A percentile compares a stretch with the other conserved stretches of the same genome.
These are phyloP conservation scores for Exobasidium cylindrosporum DNA, from an alignment of 1,284 basidiomycete species.

Conservation along the genomic window DNA sequence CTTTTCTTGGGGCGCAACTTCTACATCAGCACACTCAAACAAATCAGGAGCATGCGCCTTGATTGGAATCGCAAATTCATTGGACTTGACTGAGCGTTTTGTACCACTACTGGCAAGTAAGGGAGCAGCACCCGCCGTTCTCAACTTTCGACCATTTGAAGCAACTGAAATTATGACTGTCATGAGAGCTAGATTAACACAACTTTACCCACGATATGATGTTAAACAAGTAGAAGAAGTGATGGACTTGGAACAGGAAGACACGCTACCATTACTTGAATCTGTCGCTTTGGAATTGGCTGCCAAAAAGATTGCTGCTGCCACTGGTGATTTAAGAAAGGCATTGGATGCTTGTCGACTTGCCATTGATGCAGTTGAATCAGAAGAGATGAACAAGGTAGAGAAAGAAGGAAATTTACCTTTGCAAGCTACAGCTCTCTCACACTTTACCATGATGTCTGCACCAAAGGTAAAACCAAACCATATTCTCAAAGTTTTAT, in stretches of 20 bases:
- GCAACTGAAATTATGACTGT: constrained; percentile 55
- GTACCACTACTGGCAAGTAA: constrained; percentile 46
- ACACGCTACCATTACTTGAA: constrained; percentile 49
- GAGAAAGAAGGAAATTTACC: constrained; percentile 15
- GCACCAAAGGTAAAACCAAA: constrained; percentile 48
- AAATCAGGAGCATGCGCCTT: constrained; percentile 22
- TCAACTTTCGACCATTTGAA: constrained; percentile 57
- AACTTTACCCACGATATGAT: constrained; percentile 36
- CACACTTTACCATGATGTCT: constrained; percentile 24
- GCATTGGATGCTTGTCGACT: constrained; percentile 55
- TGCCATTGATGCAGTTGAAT: constrained; percentile 54
- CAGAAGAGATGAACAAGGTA: constrained; percentile 33
- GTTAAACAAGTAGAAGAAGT: background rate
- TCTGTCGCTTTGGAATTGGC: constrained; percentile 55
- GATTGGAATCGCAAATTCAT: constrained; percentile 48
- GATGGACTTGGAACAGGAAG: background rate
- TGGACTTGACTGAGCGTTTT: constrained; percentile 51
- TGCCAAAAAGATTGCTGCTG: constrained; percentile 56
- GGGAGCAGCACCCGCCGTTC: constrained; percentile 49
- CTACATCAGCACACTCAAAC: background rate
- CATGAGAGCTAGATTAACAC: constrained; percentile 50
- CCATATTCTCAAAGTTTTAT: constrained; percentile 51
- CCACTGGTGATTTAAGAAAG: constrained; percentile 56
- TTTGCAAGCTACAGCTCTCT: constrained; percentile 13
- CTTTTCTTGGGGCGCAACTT: constrained; percentile 45